phyloP scores from a whole-genome alignment of 2,329 filamentous ascomycete genomes.

The Stagonosporopsis rhizophila region DNA sequence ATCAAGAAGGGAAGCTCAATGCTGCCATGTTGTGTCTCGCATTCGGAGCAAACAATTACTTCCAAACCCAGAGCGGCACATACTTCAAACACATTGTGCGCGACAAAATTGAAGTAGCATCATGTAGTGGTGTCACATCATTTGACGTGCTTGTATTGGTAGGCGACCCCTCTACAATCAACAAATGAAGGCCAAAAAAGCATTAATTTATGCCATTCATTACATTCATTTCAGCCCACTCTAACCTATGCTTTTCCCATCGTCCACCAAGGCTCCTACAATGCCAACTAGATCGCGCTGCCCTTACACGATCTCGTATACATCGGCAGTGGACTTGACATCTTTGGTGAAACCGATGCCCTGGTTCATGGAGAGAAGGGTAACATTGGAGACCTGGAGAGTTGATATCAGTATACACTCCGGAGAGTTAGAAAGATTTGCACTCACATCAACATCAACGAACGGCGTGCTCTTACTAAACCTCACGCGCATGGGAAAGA shows the following conservation, averaged over 20 bases:
- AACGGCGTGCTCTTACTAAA: slow-evolving; percentile 89
- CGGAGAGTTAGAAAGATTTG: background rate
- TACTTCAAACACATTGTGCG: background rate
- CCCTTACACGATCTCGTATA: slow-evolving; percentile 74
- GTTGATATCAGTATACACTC: slow-evolving; percentile 38
- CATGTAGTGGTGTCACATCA: background rate
- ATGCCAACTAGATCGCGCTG: background rate
- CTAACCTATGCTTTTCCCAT: slow-evolving; percentile 13
- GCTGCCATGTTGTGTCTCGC: no score
- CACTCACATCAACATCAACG: slow-evolving; percentile 90
- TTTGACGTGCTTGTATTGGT: background rate
- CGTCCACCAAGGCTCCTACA: background rate
- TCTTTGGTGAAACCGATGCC: slow-evolving; percentile 85
- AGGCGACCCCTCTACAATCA: background rate
- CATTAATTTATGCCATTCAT: background rate
- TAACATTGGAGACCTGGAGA: slow-evolving; percentile 69
- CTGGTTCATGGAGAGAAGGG: slow-evolving; percentile 76
- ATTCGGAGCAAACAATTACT: no score
- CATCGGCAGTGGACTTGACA: slow-evolving; percentile 76
- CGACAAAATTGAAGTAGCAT: background rate
- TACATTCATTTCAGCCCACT: background rate
- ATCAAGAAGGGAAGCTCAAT: no score
- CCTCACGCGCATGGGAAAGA: slow-evolving; percentile 94
- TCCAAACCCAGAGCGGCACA: no score
- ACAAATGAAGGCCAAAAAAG: background rate